Conservation (phyloP, 108 stramenopile genomes). For the Nitzschia inconspicua region DNA sequence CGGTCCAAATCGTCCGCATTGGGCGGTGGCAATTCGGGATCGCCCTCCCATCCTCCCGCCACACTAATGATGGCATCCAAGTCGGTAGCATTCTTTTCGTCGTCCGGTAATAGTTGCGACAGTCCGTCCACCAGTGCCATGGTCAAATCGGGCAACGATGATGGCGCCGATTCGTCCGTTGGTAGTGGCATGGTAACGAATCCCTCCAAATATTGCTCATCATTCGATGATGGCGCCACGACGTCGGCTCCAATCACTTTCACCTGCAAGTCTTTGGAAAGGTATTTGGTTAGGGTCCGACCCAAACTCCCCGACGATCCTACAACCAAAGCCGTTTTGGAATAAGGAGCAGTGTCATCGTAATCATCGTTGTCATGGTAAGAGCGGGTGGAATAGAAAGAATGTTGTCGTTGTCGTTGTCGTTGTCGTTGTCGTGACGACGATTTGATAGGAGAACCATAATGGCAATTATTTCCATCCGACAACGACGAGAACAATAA, state of each 20-base stretch:
- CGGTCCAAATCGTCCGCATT: conserved; percentile 1
- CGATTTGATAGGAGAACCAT: no score
- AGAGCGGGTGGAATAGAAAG: background rate
- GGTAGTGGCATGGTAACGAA: background rate
- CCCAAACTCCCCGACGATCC: conserved; percentile 74
- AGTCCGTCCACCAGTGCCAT: conserved; percentile 45
- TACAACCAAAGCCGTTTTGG: conserved; percentile 58
- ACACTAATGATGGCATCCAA: conserved; percentile 73
- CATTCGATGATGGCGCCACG: conserved; percentile 7
- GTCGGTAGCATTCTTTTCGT: conserved; percentile 3
- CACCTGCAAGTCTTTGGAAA: conserved; percentile 28
- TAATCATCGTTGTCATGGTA: conserved; percentile 4
- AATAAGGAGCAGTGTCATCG: background rate
- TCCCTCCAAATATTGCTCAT: background rate
- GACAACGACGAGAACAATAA: background rate
- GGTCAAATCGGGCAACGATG: conserved; percentile 43
- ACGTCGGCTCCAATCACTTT: conserved; percentile 68
- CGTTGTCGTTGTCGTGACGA: background rate
- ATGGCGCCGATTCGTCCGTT: background rate
- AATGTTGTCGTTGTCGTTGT: conserved; percentile 3
- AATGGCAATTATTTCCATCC: background rate
- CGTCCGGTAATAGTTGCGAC: conserved; percentile 11
- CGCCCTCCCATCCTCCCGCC: conserved; percentile 47
- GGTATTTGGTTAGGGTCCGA: conserved; percentile 31
- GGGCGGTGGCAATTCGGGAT: conserved; percentile 20